These are phyloP conservation scores for Globisporangium recalcitrans DNA, from an alignment of 352 stramenopile genomes.

Conservation along the genomic window DNA sequence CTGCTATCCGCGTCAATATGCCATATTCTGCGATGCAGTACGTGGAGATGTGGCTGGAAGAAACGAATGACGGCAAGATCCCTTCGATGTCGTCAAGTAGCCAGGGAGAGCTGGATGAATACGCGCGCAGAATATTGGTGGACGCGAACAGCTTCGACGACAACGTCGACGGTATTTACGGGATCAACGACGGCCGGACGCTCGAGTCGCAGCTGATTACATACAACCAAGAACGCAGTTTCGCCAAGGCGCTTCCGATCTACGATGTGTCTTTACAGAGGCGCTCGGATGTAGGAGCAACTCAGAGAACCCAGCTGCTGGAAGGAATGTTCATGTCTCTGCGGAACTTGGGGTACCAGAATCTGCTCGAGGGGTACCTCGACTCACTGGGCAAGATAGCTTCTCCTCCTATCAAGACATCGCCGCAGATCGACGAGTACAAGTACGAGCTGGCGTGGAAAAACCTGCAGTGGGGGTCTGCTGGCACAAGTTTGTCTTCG, in stretches of 20 bases:
- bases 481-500: conserved; percentile 20
- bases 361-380: conserved; percentile 59
- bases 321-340: conserved; percentile 63
- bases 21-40: conserved; percentile 88
- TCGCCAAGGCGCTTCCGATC: conserved; percentile 54
- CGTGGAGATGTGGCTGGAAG: conserved; percentile 85
- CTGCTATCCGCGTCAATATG: conserved; percentile 73
- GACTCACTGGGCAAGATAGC: conserved; percentile 20
- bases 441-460: conserved; percentile 81
- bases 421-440: conserved; percentile 35
- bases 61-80: conserved; percentile 39
- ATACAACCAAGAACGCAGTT: conserved; percentile 64
- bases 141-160: conserved; percentile 58
- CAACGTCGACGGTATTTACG: conserved; percentile 71
- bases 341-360: conserved; percentile 64
- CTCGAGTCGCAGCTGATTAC: conserved; percentile 66
- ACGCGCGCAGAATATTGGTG: conserved; percentile 50
- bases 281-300: neutral
- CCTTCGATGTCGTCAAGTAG: conserved; percentile 28
- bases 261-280: conserved; percentile 66
- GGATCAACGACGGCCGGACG: conserved; percentile 69
- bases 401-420: neutral
- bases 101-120: conserved; percentile 28
- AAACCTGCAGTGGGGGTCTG: conserved; percentile 61
- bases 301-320: conserved; percentile 5